Conservation (phyloP, 208 protist species). For the Trichomonas tenax region DNA sequence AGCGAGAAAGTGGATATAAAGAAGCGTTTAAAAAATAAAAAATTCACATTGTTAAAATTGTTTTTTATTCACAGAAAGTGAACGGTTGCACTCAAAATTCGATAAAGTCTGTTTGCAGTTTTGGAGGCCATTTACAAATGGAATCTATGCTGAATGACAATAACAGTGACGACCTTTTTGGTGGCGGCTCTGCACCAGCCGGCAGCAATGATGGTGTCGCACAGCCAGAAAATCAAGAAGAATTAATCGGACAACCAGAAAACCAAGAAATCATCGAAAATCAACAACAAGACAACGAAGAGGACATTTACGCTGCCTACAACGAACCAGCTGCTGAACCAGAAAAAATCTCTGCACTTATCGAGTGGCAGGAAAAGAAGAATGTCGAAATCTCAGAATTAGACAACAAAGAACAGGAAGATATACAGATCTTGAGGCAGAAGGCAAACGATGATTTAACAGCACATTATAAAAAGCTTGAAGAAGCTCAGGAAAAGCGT, state of each 20-base stretch:
- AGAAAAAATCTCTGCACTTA: background rate
- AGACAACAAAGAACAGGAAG: background rate
- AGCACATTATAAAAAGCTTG: background rate
- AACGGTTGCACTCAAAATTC: background rate
- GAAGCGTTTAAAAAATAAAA: background rate
- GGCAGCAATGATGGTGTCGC: background rate
- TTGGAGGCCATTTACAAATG: background rate
- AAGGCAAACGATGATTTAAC: background rate
- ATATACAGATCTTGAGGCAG: background rate
- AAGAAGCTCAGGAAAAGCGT: background rate
- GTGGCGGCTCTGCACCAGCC: background rate
- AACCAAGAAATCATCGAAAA: background rate
- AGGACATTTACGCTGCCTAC: background rate
- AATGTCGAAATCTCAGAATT: background rate
- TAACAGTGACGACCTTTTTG: background rate
- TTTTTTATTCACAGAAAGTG: background rate
- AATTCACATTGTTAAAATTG: background rate
- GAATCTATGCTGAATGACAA: background rate
- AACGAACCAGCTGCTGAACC: background rate
- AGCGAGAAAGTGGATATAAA: too few species aligned
- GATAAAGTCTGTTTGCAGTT: background rate
- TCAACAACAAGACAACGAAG: background rate
- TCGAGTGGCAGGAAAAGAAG: background rate
- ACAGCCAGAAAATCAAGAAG: background rate
- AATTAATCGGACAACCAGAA: background rate